Conservation (phyloP, 176 grass and related monocot genomes). For the Oryza longistaminata region DNA sequence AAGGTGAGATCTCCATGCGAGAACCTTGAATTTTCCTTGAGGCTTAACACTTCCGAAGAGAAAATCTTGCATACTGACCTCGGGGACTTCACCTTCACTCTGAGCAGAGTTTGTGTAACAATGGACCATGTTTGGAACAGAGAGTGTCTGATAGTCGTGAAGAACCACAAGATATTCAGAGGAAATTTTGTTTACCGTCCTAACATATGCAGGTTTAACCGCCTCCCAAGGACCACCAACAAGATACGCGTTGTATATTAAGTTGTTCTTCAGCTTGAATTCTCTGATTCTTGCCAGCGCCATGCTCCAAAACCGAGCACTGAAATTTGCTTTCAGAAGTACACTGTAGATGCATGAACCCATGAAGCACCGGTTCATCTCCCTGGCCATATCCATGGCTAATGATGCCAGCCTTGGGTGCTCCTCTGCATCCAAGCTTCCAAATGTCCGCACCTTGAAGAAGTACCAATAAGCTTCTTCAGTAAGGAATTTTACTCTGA, state of each 20-base stretch:
- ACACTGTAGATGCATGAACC: neutral
- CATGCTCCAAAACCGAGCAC: neutral
- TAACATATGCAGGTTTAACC: neutral
- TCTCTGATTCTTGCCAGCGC: neutral
- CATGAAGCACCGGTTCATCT: neutral
- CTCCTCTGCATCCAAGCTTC: neutral
- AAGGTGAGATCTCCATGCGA: neutral
- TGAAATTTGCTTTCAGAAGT: too few relatives aligned
- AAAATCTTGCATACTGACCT: neutral
- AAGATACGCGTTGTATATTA: neutral
- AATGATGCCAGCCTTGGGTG: neutral
- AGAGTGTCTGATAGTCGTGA: neutral
- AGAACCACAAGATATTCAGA: neutral
- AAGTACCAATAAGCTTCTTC: constrained; percentile 18
- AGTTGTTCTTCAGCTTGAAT: neutral
- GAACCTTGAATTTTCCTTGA: constrained; percentile 20
- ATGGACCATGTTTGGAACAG: neutral
- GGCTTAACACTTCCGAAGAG: neutral
- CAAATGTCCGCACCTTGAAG: constrained; percentile 20
- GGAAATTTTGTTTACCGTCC: neutral
- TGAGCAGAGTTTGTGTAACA: neutral
- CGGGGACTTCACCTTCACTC: neutral
- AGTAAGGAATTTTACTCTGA: neutral
- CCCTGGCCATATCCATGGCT: neutral
- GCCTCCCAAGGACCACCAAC: neutral